Percentiles rank a stretch among this genome's conserved stretches.
Evolutionary conservation across 2,329 filamentous ascomycete genomes (phyloP).

Genomic region (Botrytis galanthina): DNA sequence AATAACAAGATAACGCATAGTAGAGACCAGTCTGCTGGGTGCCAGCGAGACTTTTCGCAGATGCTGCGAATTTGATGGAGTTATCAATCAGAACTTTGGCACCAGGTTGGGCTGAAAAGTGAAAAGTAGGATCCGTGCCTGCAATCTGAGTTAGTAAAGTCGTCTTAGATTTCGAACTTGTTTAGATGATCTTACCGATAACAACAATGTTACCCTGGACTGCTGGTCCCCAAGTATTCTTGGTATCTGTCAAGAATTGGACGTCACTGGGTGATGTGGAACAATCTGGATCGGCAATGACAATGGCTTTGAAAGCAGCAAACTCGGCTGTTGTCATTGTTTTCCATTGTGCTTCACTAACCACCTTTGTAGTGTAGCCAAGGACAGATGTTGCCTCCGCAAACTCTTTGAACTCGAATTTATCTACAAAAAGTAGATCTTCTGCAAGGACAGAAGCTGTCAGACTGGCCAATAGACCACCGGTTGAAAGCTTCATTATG

Average conservation of each 20-base stretch:
- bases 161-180: background rate
- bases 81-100: slow-evolving; percentile 43
- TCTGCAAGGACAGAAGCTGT: slow-evolving; percentile 31
- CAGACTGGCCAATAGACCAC: slow-evolving; percentile 26
- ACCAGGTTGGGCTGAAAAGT: slow-evolving; percentile 30
- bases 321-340: slow-evolving; percentile 45
- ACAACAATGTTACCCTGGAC: slow-evolving; percentile 44
- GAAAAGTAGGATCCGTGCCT: slow-evolving; percentile 38
- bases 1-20: slow-evolving; percentile 46
- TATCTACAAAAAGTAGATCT: slow-evolving; percentile 38
- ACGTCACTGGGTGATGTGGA: slow-evolving; percentile 38
- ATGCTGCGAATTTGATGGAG: slow-evolving; percentile 41
- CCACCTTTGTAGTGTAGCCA: slow-evolving; percentile 38
- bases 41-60: slow-evolving; percentile 29
- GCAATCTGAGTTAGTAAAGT: background rate
- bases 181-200: slow-evolving; percentile 37
- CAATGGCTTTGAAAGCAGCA: slow-evolving; percentile 46
- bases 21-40: slow-evolving; percentile 41
- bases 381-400: slow-evolving; percentile 25
- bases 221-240: slow-evolving; percentile 43
- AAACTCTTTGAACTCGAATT: slow-evolving; percentile 36
- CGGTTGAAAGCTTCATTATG: slow-evolving; percentile 26
- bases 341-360: slow-evolving; percentile 41
- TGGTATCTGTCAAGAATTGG: slow-evolving; percentile 43
- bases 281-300: slow-evolving; percentile 43